These are phyloP conservation scores for Phytophthora cajani DNA, from an alignment of 352 stramenopile species.

Conservation along the genomic window DNA sequence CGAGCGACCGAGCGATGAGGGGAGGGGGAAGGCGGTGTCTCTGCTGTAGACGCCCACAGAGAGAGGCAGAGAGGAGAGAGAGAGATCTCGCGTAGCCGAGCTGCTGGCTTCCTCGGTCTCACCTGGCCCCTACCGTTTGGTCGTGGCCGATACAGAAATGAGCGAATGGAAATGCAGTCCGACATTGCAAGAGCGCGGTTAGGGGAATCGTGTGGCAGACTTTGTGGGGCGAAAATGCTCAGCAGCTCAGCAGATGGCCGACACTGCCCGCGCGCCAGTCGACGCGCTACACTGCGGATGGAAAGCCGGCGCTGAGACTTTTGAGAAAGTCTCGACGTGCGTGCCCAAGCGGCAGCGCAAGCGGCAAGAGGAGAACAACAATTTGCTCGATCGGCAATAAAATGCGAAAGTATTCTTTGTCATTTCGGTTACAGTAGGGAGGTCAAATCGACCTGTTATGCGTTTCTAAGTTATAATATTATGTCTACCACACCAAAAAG, in stretches of 20 bases:
- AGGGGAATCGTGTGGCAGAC: not conserved
- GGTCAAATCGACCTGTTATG: no score
- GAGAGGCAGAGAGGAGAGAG: constrained; percentile 9
- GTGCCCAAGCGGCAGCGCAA: not conserved
- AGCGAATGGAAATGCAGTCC: constrained; percentile 4
- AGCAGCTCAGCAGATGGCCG: constrained; percentile 19
- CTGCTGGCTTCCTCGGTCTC: constrained; percentile 17
- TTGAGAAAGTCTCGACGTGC: not conserved
- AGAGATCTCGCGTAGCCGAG: not conserved
- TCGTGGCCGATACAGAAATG: constrained; percentile 19
- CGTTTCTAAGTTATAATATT: no score
- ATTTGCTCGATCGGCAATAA: no score
- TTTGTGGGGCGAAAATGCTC: not conserved
- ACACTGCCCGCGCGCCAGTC: no score
- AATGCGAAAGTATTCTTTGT: no score
- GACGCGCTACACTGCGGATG: not conserved
- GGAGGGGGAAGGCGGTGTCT: not conserved
- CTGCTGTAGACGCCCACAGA: not conserved
- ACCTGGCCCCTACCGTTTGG: constrained; percentile 24
- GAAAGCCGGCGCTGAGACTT: not conserved
- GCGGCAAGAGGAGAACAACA: not conserved
- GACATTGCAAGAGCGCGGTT: constrained; percentile 6
- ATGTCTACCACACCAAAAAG: no score
- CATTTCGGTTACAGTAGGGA: no score
- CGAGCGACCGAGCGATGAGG: not conserved